These are phyloP conservation scores for Thalassiosira livingstoniorum DNA, from an alignment of 352 stramenopile genomes.

Conservation along the genomic window DNA sequence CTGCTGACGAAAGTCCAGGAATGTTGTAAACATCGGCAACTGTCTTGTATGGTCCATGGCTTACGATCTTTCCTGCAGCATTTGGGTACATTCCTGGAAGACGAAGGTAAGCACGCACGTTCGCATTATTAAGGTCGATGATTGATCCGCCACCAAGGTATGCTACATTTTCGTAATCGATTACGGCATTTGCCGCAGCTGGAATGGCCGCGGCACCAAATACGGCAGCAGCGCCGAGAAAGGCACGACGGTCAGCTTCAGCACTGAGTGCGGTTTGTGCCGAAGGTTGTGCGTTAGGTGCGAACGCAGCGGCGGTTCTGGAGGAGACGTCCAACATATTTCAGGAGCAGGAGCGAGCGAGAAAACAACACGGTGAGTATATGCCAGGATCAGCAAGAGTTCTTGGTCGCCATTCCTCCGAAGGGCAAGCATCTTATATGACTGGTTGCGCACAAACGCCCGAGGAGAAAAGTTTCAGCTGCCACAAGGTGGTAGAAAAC, in stretches of 20 bases:
- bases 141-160: constrained; percentile 80
- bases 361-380: no score
- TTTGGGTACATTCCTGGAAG: constrained; percentile 89
- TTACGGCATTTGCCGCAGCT: constrained; percentile 72
- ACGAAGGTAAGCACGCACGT: constrained; percentile 89
- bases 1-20: constrained; percentile 81
- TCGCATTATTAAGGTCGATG: constrained; percentile 91
- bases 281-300: constrained; percentile 62
- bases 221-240: constrained; percentile 74
- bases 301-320: constrained; percentile 80
- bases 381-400: no score
- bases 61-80: constrained; percentile 88
- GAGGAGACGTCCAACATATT: constrained; percentile 9
- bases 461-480: background rate
- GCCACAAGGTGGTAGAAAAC: background rate
- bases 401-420: no score
- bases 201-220: constrained; percentile 65
- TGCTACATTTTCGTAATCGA: constrained; percentile 83
- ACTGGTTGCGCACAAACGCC: background rate
- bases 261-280: constrained; percentile 63
- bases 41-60: constrained; percentile 88
- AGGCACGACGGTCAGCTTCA: constrained; percentile 74
- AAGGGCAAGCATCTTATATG: background rate
- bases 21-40: constrained; percentile 90
- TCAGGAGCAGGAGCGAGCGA: no score